Base-by-base conservation (phyloP, 1,284 basidiomycete species). In the Cyathus olla region DNA sequence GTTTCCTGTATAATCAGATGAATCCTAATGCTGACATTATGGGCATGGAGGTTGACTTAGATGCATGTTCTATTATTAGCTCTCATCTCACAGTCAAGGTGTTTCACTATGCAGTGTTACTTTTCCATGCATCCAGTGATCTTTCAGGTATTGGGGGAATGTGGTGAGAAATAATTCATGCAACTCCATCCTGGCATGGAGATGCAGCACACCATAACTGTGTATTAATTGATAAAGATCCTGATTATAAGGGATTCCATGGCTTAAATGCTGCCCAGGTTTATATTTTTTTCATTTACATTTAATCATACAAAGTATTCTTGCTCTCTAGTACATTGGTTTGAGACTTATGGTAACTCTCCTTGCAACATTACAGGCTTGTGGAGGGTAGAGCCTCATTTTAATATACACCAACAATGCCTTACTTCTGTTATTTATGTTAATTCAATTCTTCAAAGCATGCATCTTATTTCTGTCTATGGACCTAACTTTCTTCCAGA, bases 281-380 rank as follows among this genome's bases (percentile, higher is more conserved):
- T 21, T 26, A 51, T 26, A 13, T 51, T 51, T 51, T 31, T 61
- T 37, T 58, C 57, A 6, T 53, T 61, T 21, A 24, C 13, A 19
- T 48, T 29, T 54, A 39, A 54, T 17, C 24, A 27, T 19, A 37
- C 29, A n/a, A 27, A 8, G 17, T 61, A 58, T 49, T 50, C 29
- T 22, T 61, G 60, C 55, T 56, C 57, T 19, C 29, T 61, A 11
- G 50, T 61, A 21, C 40, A 51, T 19, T 61, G 60, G 60, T 61
- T 61, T 31, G 29, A 37, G 13, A 29, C n/a, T 39, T 21, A n/a
- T 27, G 56, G 26, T 19, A 29, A 53, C 35, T 28, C n/a, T 27
- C 60, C 60, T 11, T 57, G 51, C 39, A 21, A 35, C 48, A 31
- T 37, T n/a, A 61, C 60, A 19, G 51, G 56, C 15, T 56, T 61